phyloP scores from a whole-genome alignment of 2,329 filamentous ascomycete species.

The Ascochyta clinopodiicola region DNA sequence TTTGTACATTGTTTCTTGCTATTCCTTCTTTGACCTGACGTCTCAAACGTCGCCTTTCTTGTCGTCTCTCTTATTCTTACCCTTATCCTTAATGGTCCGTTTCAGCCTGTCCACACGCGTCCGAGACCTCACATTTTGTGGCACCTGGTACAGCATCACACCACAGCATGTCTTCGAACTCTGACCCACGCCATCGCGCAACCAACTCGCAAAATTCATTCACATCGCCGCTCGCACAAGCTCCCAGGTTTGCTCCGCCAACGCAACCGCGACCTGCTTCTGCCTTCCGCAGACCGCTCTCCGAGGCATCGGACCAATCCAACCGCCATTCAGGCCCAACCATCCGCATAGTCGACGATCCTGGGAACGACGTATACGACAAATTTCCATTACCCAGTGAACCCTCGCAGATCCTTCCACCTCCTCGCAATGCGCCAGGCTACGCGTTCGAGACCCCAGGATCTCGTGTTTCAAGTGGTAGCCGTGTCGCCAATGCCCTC shows the following conservation, averaged over 20 bases:
- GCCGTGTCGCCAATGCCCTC: slow-evolving; percentile 47
- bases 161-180: slow-evolving; percentile 42
- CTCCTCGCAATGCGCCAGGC: slow-evolving; percentile 47
- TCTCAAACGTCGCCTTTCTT: slow-evolving; percentile 32
- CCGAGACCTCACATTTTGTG: slow-evolving; percentile 29
- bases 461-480: slow-evolving; percentile 49
- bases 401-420: slow-evolving; percentile 49
- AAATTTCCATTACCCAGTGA: slow-evolving; percentile 50
- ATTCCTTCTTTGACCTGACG: slow-evolving; percentile 38
- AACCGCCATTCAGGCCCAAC: slow-evolving; percentile 48
- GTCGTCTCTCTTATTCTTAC: slow-evolving; percentile 24
- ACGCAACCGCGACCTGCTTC: slow-evolving; percentile 35
- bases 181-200: slow-evolving; percentile 31
- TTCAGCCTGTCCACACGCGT: slow-evolving; percentile 32
- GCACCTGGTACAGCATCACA: slow-evolving; percentile 27
- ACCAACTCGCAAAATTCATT: slow-evolving; percentile 33
- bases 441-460: slow-evolving; percentile 49
- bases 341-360: slow-evolving; percentile 50
- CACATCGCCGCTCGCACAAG: slow-evolving; percentile 35
- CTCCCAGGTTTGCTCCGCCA: slow-evolving; percentile 41
- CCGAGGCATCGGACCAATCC: slow-evolving; percentile 48
- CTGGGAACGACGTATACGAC: slow-evolving; percentile 44
- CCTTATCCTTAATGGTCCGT: slow-evolving; percentile 41
- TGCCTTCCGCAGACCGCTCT: slow-evolving; percentile 45
- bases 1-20: slow-evolving; percentile 42